A percentile compares a stretch with the other conserved stretches of the same genome.
These are phyloP conservation scores for Noccaea bulbosa DNA, from an alignment of 345 rosid genomes.

Conservation along the genomic window DNA sequence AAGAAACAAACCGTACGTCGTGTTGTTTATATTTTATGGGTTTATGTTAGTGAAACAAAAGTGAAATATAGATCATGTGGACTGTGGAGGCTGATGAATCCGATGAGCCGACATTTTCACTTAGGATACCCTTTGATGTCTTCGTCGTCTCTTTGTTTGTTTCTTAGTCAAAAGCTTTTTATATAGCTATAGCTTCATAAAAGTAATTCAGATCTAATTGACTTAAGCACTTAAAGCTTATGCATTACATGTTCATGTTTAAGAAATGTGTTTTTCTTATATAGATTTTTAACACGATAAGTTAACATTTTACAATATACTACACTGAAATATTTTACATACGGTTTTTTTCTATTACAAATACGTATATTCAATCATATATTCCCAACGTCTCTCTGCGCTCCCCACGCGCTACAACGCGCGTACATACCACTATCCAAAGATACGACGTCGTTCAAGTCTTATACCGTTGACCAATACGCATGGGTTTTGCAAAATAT, in stretches of 20 bases:
- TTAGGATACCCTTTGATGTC: conserved; percentile 34
- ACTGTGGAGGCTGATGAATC: conserved; percentile 12
- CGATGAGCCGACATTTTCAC: conserved; percentile 33
- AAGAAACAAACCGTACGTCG: not conserved
- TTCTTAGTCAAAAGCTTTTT: conserved; percentile 20
- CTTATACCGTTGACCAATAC: conserved; percentile 41
- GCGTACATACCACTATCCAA: not conserved
- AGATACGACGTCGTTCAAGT: conserved; percentile 13
- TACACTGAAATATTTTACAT: no score
- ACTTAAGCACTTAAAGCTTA: not conserved
- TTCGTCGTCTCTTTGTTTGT: conserved; percentile 35
- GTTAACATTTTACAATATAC: not conserved
- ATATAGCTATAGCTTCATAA: not conserved
- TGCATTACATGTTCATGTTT: conserved; percentile 4
- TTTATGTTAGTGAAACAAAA: not conserved
- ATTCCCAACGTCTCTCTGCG: conserved; percentile 47
- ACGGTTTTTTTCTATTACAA: no score
- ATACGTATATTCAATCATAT: conserved; percentile 9
- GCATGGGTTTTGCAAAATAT: conserved; percentile 23
- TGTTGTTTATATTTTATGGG: not conserved
- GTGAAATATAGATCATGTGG: not conserved
- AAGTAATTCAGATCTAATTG: conserved; percentile 12
- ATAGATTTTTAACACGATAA: not conserved
- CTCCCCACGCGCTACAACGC: not conserved
- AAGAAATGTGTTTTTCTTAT: not conserved